phyloP scores from a whole-genome alignment of 768 basidiomycete species.

The Saitozyma podzolica region DNA sequence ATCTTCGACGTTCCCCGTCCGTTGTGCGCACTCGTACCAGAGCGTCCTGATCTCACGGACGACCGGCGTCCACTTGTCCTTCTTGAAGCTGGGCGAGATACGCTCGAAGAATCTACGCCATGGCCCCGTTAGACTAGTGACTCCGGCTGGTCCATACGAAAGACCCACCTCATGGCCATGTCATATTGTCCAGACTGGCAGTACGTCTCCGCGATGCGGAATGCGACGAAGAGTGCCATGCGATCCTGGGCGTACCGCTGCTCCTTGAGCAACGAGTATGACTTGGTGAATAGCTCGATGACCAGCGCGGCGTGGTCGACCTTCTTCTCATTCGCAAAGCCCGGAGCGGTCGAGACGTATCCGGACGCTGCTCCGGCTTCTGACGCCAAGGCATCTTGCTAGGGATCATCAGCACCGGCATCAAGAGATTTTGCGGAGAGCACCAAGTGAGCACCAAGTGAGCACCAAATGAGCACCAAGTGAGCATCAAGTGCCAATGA shows the following conservation, averaged over 20 bases:
- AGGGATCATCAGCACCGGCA: background rate
- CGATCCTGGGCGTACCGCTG: constrained; percentile 69
- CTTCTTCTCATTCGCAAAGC: constrained; percentile 84
- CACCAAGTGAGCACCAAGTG: too few relatives aligned
- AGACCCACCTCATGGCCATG: constrained; percentile 74
- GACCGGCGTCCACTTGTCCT: constrained; percentile 76
- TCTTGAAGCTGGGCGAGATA: constrained; percentile 82
- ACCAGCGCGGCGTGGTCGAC: constrained; percentile 81
- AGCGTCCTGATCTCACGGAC: constrained; percentile 70
- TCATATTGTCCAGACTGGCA: constrained; percentile 76
- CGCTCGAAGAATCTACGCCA: constrained; percentile 80
- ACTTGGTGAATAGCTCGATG: constrained; percentile 90
- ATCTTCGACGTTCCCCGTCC: constrained; percentile 72
- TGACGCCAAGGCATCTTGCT: constrained; percentile 27
- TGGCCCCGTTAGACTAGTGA: background rate
- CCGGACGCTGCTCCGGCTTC: constrained; percentile 33
- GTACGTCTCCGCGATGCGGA: constrained; percentile 84
- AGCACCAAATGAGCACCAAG: too few relatives aligned
- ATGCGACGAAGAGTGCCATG: constrained; percentile 85
- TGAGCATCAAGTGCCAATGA: too few relatives aligned
- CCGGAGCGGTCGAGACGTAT: constrained; percentile 59
- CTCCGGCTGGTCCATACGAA: background rate
- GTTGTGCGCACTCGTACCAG: constrained; percentile 81
- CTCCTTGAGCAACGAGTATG: constrained; percentile 91
- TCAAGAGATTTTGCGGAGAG: background rate